phyloP scores from a whole-genome alignment of 2,329 filamentous ascomycete species.

The Fusarium tupiense region DNA sequence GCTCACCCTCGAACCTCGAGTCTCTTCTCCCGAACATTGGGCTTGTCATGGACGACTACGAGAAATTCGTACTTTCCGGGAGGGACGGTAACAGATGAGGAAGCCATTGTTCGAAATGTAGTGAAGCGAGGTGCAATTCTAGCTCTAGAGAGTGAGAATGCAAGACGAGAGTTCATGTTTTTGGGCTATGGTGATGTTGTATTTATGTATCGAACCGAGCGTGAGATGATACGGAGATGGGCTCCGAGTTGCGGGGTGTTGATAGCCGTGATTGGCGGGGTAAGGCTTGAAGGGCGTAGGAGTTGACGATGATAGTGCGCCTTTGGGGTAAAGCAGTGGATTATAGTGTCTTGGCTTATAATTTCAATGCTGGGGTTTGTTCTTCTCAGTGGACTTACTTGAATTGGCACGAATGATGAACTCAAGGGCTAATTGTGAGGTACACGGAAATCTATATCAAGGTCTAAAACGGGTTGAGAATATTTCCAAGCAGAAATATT shows the following conservation, averaged over 20 bases:
- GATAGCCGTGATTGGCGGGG: conserved; percentile 15
- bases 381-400: neutral
- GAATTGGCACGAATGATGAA: neutral
- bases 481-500: neutral
- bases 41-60: conserved; percentile 74
- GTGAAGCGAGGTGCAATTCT: neutral
- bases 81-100: conserved; percentile 36
- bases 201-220: conserved; percentile 5
- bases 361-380: neutral
- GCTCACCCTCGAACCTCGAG: conserved; percentile 67
- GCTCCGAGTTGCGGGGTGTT: conserved; percentile 21
- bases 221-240: conserved; percentile 1
- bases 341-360: neutral
- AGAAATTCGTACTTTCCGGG: conserved; percentile 69
- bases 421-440: neutral
- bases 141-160: conserved; percentile 12
- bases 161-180: conserved; percentile 30
- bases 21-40: conserved; percentile 67
- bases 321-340: neutral
- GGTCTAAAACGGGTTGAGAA: neutral
- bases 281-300: conserved; percentile 19
- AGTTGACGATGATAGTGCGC: conserved; percentile 8
- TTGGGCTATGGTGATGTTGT: neutral
- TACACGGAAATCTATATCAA: too few relatives aligned
- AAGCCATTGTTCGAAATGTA: conserved; percentile 42